Evolutionary conservation across 1,284 basidiomycete genomes (phyloP).

Genomic region (Ustilago bromivora): DNA sequence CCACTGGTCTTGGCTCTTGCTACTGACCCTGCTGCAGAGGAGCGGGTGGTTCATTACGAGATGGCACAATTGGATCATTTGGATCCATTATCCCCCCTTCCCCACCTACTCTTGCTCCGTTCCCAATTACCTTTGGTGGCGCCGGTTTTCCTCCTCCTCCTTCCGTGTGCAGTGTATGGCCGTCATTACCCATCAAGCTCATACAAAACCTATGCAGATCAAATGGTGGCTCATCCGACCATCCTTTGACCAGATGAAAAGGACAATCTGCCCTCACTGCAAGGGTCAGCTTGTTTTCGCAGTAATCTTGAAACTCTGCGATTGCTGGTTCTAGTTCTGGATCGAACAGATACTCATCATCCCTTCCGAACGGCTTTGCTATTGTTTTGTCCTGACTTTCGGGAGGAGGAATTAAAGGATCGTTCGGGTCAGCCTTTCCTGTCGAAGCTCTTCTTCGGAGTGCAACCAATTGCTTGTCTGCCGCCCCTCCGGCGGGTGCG

Average conservation of each 20-base stretch:
- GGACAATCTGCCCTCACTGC: constrained; percentile 46
- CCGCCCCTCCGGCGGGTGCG: neutral
- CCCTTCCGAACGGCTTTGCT: neutral
- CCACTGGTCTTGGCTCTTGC: neutral
- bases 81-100: constrained; percentile 18
- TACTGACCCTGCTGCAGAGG: neutral
- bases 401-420: constrained; percentile 2
- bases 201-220: constrained; percentile 45
- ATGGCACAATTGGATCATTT: constrained; percentile 24
- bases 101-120: neutral
- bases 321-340: constrained; percentile 29
- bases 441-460: neutral
- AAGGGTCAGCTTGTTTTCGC: constrained; percentile 48
- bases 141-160: neutral
- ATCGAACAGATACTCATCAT: constrained; percentile 8
- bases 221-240: constrained; percentile 46
- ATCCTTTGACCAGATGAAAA: constrained; percentile 29
- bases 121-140: neutral
- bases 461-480: neutral
- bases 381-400: neutral
- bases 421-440: neutral
- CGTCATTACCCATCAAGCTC: constrained; percentile 12
- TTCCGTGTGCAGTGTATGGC: constrained; percentile 15
- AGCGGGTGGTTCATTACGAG: neutral
- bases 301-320: constrained; percentile 45